Conservation (phyloP, 2,329 filamentous ascomycete genomes). For the Piedraia hortae region DNA sequence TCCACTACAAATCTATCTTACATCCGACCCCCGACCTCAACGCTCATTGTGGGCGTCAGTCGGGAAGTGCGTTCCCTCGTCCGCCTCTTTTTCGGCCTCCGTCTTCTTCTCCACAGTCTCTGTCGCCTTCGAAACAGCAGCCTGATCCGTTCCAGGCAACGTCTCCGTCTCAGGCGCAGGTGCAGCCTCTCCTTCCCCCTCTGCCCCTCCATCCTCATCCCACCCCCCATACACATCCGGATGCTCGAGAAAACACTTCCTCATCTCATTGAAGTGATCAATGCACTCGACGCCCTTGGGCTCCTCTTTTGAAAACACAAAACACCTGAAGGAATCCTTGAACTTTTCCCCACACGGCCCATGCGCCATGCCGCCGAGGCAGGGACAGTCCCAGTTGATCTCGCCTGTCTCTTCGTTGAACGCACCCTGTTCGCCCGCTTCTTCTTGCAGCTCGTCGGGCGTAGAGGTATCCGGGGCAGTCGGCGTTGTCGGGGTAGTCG, state of each 20-base stretch:
- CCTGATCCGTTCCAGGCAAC: no score
- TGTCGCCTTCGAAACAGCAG: no score
- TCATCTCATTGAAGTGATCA: slow-evolving; percentile 46
- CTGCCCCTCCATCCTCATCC: slow-evolving; percentile 51
- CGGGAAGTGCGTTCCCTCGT: no score
- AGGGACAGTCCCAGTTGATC: slow-evolving; percentile 99
- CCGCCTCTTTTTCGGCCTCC: no score
- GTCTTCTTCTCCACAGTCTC: no score
- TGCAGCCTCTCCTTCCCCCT: no score
- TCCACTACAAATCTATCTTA: no score
- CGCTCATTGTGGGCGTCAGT: no score
- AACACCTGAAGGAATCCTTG: slow-evolving; percentile 88
- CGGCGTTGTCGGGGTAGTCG: slow-evolving; percentile 1
- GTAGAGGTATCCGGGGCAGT: slow-evolving; percentile 4
- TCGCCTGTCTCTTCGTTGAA: slow-evolving; percentile 97
- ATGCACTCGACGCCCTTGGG: slow-evolving; percentile 34
- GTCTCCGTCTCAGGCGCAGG: no score
- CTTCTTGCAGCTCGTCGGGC: slow-evolving; percentile 40
- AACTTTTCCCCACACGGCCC: slow-evolving; percentile 92
- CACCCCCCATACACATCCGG: slow-evolving; percentile 84
- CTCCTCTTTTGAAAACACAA: slow-evolving; percentile 82
- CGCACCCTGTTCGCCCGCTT: slow-evolving; percentile 64
- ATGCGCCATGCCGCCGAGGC: slow-evolving; percentile 85
- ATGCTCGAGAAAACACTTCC: slow-evolving; percentile 80
- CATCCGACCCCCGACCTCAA: no score